phyloP scores from a whole-genome alignment of 768 basidiomycete species.

The Cystofilobasidium capitatum region DNA sequence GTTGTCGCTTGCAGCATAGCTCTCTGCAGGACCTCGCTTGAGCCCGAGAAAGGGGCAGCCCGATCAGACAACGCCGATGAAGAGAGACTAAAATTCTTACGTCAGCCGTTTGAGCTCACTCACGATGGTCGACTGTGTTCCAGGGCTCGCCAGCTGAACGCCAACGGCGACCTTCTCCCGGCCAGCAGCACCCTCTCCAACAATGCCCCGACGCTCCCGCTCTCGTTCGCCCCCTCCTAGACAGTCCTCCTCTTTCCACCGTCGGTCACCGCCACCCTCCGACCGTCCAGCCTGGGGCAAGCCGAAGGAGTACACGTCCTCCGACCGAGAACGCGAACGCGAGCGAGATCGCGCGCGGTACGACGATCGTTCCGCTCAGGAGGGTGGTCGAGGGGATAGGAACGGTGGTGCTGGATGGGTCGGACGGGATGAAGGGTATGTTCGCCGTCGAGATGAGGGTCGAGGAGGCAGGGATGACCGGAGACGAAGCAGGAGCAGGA shows the following conservation, averaged over 20 bases:
- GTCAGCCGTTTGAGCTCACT: too few species aligned
- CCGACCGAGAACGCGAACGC: slow-evolving; percentile 32
- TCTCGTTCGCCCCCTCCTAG: slow-evolving; percentile 2
- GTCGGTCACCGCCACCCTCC: neutral
- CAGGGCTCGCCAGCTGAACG: too few species aligned
- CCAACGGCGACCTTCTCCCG: too few species aligned
- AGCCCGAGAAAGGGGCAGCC: too few species aligned
- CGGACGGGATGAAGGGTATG: neutral
- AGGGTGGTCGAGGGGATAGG: too few species aligned
- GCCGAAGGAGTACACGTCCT: neutral
- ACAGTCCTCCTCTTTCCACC: slow-evolving; percentile 1
- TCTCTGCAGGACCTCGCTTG: too few species aligned
- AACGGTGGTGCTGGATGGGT: slow-evolving; percentile 11
- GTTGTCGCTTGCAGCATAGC: too few species aligned
- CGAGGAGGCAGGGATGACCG: slow-evolving; percentile 6
- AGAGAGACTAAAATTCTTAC: too few species aligned
- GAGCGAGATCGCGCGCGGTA: slow-evolving; percentile 26
- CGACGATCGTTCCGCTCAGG: slow-evolving; percentile 27
- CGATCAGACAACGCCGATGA: too few species aligned
- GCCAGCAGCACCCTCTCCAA: neutral
- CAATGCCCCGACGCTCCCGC: slow-evolving; percentile 7
- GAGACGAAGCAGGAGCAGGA: slow-evolving; percentile 9
- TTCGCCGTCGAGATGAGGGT: neutral
- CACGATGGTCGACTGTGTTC: too few species aligned
- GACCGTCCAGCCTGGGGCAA: neutral